A percentile compares a stretch with the other conserved stretches of the same genome.
These are phyloP conservation scores for Podospora appendiculata DNA, from an alignment of 495 filamentous ascomycete species.

Conservation along the genomic window DNA sequence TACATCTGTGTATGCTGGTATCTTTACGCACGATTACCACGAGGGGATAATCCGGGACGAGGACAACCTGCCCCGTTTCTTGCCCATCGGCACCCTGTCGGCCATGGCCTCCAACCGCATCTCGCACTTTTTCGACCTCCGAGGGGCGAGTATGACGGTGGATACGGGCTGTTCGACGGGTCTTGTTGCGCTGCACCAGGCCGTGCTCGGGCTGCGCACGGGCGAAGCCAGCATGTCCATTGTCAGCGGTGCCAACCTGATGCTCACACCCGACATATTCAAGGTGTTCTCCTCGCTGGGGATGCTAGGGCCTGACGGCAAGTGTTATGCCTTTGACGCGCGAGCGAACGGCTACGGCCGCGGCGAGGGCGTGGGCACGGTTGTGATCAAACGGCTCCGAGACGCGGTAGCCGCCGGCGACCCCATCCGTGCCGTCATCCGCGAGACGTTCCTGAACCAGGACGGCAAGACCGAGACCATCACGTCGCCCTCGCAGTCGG, in stretches of 20 bases:
- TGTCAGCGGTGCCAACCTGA: conserved; percentile 29
- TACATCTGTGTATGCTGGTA: conserved; percentile 53
- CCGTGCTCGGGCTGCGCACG: no score
- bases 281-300: conserved; percentile 36
- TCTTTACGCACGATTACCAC: conserved; percentile 61
- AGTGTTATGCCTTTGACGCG: conserved; percentile 51
- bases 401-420: conserved; percentile 42
- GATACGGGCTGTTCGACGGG: no score
- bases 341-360: conserved; percentile 55
- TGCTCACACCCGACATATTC: conserved; percentile 43
- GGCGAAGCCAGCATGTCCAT: conserved; percentile 44
- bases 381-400: conserved; percentile 47
- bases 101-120: conserved; percentile 39
- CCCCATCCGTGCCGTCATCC: conserved; percentile 52
- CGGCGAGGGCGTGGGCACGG: conserved; percentile 47
- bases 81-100: conserved; percentile 19
- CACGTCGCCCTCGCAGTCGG: conserved; percentile 40
- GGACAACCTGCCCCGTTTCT: conserved; percentile 10
- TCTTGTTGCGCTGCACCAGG: no score
- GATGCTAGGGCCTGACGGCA: conserved; percentile 31
- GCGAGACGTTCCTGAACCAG: conserved; percentile 43
- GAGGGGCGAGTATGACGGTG: no score
- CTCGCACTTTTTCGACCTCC: no score
- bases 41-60: conserved; percentile 24
- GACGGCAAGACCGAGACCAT: conserved; percentile 45